Conservation (phyloP, 768 basidiomycete species). For the Lactarius hengduanensis region DNA sequence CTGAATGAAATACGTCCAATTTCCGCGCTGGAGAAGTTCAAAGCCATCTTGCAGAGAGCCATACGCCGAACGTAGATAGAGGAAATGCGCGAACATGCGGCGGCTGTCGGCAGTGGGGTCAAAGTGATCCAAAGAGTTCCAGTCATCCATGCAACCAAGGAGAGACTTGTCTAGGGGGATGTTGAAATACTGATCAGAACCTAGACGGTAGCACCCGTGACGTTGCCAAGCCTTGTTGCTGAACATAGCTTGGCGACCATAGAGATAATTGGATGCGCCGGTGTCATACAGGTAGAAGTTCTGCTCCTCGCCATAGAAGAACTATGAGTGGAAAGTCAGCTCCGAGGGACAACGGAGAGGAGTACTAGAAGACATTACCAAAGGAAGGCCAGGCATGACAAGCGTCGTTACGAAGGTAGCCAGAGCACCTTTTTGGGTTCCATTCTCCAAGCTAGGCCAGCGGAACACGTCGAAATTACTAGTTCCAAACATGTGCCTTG, state of each 20-base stretch:
- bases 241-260: slow-evolving; percentile 92
- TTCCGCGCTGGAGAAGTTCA: slow-evolving; percentile 77
- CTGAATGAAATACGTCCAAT: slow-evolving; percentile 77
- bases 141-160: slow-evolving; percentile 83
- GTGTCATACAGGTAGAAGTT: slow-evolving; percentile 86
- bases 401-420: slow-evolving; percentile 77
- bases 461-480: slow-evolving; percentile 94
- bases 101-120: slow-evolving; percentile 82
- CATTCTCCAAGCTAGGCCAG: slow-evolving; percentile 88
- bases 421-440: slow-evolving; percentile 70
- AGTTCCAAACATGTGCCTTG: slow-evolving; percentile 87
- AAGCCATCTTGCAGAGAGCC: slow-evolving; percentile 83
- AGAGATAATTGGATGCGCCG: slow-evolving; percentile 89
- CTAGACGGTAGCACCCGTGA: slow-evolving; percentile 89
- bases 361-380: slow-evolving; percentile 47
- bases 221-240: slow-evolving; percentile 84
- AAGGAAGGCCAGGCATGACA: slow-evolving; percentile 83
- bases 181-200: slow-evolving; percentile 92
- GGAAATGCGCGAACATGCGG: slow-evolving; percentile 70
- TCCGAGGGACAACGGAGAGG: neutral
- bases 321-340: slow-evolving; percentile 39
- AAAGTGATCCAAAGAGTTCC: slow-evolving; percentile 94
- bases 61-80: slow-evolving; percentile 66
- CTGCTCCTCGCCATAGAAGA: slow-evolving; percentile 93
- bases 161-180: slow-evolving; percentile 79